A percentile compares a stretch with the other conserved stretches of the same genome.
These are phyloP conservation scores for Infundibulicybe gibba DNA, from an alignment of 768 basidiomycete species.

Conservation along the genomic window DNA sequence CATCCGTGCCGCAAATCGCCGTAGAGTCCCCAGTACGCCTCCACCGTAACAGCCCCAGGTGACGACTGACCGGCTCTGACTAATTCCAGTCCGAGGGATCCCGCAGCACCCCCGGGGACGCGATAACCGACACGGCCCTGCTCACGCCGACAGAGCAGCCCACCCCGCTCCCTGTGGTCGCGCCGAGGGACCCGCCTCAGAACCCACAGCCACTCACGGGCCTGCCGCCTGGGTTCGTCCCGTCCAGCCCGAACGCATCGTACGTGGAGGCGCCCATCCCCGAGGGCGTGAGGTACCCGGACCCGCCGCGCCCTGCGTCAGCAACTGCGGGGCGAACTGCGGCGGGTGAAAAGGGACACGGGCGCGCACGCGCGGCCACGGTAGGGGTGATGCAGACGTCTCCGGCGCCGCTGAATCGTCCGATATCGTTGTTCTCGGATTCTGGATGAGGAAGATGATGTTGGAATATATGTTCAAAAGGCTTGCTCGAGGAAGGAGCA, in stretches of 20 bases:
- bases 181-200: constrained; percentile 3
- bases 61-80: neutral
- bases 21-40: constrained; percentile 43
- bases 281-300: no score
- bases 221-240: constrained; percentile 34
- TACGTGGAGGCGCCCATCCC: no score
- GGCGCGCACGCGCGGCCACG: no score
- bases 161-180: constrained; percentile 10
- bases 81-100: constrained; percentile 32
- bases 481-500: no score
- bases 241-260: constrained; percentile 22
- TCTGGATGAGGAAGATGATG: no score
- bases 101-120: constrained; percentile 27
- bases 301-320: no score
- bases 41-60: neutral
- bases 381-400: no score
- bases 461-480: no score
- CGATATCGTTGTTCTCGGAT: no score
- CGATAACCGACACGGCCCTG: constrained; percentile 32
- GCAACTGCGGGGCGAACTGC: no score
- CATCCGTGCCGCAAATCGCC: constrained; percentile 36
- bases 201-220: constrained; percentile 7
- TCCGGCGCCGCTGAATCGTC: no score
- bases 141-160: constrained; percentile 32
- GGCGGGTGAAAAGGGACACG: no score